Evolutionary conservation across 2,329 filamentous ascomycete genomes (phyloP), one percentile per base, ranked within the genome.

Genomic region (Cucurbitaria berberidis): DNA sequence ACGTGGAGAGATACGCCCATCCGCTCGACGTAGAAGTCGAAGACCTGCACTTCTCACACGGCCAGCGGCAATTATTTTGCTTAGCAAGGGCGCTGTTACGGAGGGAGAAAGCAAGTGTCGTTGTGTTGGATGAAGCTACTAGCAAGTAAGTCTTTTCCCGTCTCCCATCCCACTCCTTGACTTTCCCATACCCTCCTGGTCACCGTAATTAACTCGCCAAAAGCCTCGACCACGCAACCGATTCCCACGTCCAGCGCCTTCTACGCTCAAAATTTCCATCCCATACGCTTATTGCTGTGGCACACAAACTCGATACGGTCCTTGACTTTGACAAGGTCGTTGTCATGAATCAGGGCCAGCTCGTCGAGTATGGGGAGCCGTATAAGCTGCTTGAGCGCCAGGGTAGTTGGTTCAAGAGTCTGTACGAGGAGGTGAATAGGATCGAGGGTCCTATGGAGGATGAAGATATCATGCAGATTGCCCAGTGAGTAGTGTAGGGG

Each of bases 61-160:
- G 87, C 0, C 86, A 89, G 67, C 81, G 80, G 39, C 86, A 89
- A 62, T 77, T 89, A 0, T 86, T 89, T 60, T 85, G 81, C 57
- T 78, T 89, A 1, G 86, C 83, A 0, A 73, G 86, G 0, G 86
- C 84, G 0, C 77, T 88, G 16, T 68, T 89, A 7, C 55, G 65
- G 19, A 55, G 45, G n/a, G 62, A 67, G 32, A 64, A 59, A 26
- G 58, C 67, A 0, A 64, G 56, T 5, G 46, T 74, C 2, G 45
- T 74, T 7, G 61, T 74, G 10, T 53, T 74, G 11, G 72, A 74
- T 35, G 72, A 74, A 45, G 69, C 72, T 16, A 74, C 70, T 2
- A 69, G 65, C 59, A 70, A 68, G 70, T 70, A 59, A 51, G 67
- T 62, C 16, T 24, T 19, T 2, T 19, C 2, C 30, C 5, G 29